A percentile compares a stretch with the other conserved stretches of the same genome.
Conservation (phyloP, 345 rosid genomes). For the Leavenworthia alabamica region DNA sequence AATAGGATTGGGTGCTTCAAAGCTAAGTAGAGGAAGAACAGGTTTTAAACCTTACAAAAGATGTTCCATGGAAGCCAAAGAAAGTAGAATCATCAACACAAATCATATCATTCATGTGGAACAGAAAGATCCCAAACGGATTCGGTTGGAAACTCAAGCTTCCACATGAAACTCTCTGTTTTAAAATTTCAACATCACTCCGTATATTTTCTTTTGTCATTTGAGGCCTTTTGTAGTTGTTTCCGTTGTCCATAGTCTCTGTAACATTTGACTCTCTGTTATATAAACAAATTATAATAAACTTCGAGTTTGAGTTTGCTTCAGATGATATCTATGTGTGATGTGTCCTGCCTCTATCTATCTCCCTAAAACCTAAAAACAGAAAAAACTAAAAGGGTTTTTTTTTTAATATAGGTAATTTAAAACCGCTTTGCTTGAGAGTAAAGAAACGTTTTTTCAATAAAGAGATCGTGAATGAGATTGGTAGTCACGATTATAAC, state of each 20-base stretch:
- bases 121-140: conserved; percentile 73
- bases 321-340: conserved; percentile 83
- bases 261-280: conserved; percentile 27
- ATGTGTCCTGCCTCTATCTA: conserved; percentile 75
- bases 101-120: conserved; percentile 42
- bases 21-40: conserved; percentile 48
- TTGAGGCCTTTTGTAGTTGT: conserved; percentile 22
- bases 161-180: conserved; percentile 35
- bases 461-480: no score
- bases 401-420: conserved; percentile 8
- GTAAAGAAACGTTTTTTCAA: conserved; percentile 19
- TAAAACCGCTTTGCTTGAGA: conserved; percentile 10
- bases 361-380: conserved; percentile 21
- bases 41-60: conserved; percentile 95
- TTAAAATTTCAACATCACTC: not conserved
- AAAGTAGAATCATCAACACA: conserved; percentile 21
- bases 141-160: conserved; percentile 69
- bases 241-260: conserved; percentile 22
- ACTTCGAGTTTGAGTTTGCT: conserved; percentile 72
- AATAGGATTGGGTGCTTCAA: conserved; percentile 53
- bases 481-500: no score
- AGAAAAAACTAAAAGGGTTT: not conserved
- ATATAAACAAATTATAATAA: conserved; percentile 17
- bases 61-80: conserved; percentile 66
- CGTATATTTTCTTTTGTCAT: conserved; percentile 31